Base-by-base conservation (phyloP, 1,284 basidiomycete genomes). In the Megacollybia platyphylla region DNA sequence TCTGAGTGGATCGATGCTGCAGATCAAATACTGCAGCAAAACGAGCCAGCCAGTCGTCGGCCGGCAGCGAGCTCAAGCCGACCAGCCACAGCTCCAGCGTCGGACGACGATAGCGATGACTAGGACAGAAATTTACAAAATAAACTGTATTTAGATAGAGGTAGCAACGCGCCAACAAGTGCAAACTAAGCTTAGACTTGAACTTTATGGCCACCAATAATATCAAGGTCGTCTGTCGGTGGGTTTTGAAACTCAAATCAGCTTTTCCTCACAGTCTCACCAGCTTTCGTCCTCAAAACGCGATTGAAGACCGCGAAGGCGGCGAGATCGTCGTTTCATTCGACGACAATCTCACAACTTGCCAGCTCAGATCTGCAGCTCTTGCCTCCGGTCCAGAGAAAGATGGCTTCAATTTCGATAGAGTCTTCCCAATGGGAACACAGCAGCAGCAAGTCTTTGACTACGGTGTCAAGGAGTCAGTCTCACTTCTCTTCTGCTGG, bases 381-480 rank as follows among this genome's bases (percentile, higher is more conserved):
- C 55, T 75, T 18, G 65, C 73, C 52, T 71, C 78, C 48, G 78
- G 89, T 31, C 86, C 82, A 43, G 86, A 87, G 71, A 86, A 75
- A 62, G 84, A 89, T 68, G 94, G 93, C 31, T 99, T 98, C 68
- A 90, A 89, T 26, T 97, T 97, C 56, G 96, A 99, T 63, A 76
- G 91, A 48, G 92, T 97, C 28, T 99, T 99, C 58, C 85, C 90
- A 47, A 93, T 96, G 73, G 77, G 74, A 38, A 91, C 93, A 24
- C 74, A 79, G 62, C 96, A 99, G 62, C 70, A 82, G 42, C 91
- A 98, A 58, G 92, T 99, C 40, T 99, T 98, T 58, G 92, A 98
- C 61, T 98, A 94, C 63, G 94, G 96, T 48, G 89, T 99, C 46
- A 97, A 93, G 64, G 92, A 91, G 86, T 88, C 57, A 68, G 76